A percentile compares a stretch with the other conserved stretches of the same genome.
phyloP scores from a whole-genome alignment of 2,329 filamentous ascomycete species.

The Phialocephala sp. region DNA sequence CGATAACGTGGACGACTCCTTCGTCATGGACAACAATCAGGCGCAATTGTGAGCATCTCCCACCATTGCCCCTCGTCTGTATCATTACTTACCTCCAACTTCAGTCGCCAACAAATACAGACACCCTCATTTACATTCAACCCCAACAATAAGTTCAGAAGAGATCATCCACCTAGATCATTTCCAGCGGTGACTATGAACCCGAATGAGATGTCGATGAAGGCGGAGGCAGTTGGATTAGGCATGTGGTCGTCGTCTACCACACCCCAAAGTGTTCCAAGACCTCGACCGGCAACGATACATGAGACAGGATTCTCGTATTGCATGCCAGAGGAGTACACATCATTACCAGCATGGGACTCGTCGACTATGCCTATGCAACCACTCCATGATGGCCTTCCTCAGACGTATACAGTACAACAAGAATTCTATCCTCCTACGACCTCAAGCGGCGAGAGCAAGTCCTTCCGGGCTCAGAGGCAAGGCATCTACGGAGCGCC shows the following conservation, averaged over 20 bases:
- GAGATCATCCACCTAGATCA: slow-evolving; percentile 52
- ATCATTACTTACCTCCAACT: slow-evolving; percentile 47
- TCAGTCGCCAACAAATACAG: slow-evolving; percentile 55
- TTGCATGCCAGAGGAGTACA: slow-evolving; percentile 59
- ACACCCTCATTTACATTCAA: slow-evolving; percentile 56
- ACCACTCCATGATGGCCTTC: slow-evolving; percentile 50
- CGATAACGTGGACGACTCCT: slow-evolving; percentile 38
- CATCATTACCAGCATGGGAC: slow-evolving; percentile 62
- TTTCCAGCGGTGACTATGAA: slow-evolving; percentile 56
- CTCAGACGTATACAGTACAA: slow-evolving; percentile 61
- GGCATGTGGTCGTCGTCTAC: slow-evolving; percentile 61
- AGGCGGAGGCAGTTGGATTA: slow-evolving; percentile 54
- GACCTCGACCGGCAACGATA: slow-evolving; percentile 62
- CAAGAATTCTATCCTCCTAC: slow-evolving; percentile 62
- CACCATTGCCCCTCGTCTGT: slow-evolving; percentile 35
- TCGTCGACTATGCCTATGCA: slow-evolving; percentile 57
- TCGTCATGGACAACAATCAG: slow-evolving; percentile 58
- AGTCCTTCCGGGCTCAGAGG: slow-evolving; percentile 42
- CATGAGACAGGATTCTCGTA: slow-evolving; percentile 65
- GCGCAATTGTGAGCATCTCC: slow-evolving; percentile 55
- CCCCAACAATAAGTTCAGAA: slow-evolving; percentile 54
- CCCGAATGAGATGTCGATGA: slow-evolving; percentile 54
- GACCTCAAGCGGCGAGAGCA: slow-evolving; percentile 55
- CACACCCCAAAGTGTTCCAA: slow-evolving; percentile 50
- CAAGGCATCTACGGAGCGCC: slow-evolving; percentile 25